These are phyloP conservation scores for Rhodotorula glutinis DNA, from an alignment of 1,284 basidiomycete genomes.

Conservation along the genomic window DNA sequence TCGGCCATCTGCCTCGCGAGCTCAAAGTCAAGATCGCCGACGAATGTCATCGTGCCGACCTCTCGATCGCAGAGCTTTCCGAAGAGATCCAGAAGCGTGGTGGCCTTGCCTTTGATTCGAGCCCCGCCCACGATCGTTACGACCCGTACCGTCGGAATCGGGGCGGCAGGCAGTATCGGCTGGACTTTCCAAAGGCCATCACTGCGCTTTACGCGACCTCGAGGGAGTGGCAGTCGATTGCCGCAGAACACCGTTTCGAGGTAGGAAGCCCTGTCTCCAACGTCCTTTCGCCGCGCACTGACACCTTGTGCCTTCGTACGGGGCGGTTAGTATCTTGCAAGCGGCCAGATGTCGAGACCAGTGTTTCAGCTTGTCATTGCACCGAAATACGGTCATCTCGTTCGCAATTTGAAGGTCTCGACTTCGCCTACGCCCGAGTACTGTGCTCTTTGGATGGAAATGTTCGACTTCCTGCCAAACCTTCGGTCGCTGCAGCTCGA, in stretches of 20 bases:
- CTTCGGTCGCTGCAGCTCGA: not conserved
- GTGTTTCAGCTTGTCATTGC: not conserved
- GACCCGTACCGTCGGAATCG: not conserved
- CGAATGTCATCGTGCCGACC: not conserved
- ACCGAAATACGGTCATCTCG: not conserved
- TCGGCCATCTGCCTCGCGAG: not conserved
- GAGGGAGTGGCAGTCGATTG: not conserved
- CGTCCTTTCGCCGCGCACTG: not conserved
- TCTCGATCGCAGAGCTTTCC: not conserved
- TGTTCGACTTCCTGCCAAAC: not conserved
- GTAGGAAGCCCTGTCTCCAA: not conserved
- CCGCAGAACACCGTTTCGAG: not conserved
- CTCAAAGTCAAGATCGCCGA: not conserved
- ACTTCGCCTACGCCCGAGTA: not conserved
- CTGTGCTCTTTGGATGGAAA: too few species aligned
- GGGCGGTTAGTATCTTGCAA: not conserved
- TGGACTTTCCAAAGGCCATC: not conserved
- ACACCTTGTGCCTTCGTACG: not conserved
- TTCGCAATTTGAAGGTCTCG: not conserved
- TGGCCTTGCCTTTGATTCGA: not conserved
- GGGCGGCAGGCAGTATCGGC: not conserved
- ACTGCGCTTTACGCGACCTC: not conserved
- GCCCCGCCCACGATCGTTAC: not conserved
- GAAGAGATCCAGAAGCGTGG: not conserved
- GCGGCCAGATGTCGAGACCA: too few species aligned